A percentile compares a stretch with the other conserved stretches of the same genome.
Evolutionary conservation across 2,329 filamentous ascomycete species (phyloP).

Genomic region (Calonectria multiphialidica): DNA sequence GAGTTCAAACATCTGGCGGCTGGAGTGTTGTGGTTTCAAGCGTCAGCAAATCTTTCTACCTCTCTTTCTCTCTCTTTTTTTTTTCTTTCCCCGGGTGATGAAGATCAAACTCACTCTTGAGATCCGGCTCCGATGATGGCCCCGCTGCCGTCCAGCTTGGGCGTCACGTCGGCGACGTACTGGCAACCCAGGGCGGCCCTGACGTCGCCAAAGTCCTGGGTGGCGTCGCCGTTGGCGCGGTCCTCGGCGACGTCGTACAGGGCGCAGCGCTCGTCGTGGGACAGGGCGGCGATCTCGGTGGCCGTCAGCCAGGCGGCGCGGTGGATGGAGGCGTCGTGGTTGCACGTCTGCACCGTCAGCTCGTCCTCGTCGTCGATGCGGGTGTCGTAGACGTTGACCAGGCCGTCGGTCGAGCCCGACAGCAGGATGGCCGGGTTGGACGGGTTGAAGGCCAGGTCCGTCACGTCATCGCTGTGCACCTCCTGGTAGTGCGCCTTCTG

Average conservation of each 20-base stretch:
- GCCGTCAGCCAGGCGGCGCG: slow-evolving; percentile 77
- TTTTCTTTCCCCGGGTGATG: slow-evolving; percentile 31
- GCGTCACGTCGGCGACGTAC: slow-evolving; percentile 78
- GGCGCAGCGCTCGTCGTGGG: slow-evolving; percentile 82
- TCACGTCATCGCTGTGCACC: slow-evolving; percentile 77
- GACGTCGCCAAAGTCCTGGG: slow-evolving; percentile 75
- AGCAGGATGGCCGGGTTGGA: slow-evolving; percentile 71
- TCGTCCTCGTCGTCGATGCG: slow-evolving; percentile 81
- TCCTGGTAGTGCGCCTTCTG: slow-evolving; percentile 70
- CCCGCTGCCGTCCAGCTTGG: slow-evolving; percentile 68
- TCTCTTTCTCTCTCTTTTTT: background rate
- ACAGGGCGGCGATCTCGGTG: slow-evolving; percentile 77
- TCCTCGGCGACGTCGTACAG: slow-evolving; percentile 78
- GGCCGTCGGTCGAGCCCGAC: slow-evolving; percentile 83
- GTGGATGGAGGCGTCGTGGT: slow-evolving; percentile 81
- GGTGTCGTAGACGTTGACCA: slow-evolving; percentile 83
- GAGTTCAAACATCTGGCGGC: slow-evolving; percentile 69
- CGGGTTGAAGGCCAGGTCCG: slow-evolving; percentile 71
- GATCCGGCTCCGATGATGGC: slow-evolving; percentile 74
- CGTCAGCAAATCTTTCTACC: background rate
- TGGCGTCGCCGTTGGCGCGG: slow-evolving; percentile 68
- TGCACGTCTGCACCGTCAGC: slow-evolving; percentile 81
- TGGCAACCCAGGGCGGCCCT: slow-evolving; percentile 75
- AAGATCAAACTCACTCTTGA: slow-evolving; percentile 68
- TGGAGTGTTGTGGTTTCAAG: slow-evolving; percentile 39